Evolutionary conservation across 129 eudicot species (phyloP), one percentile per base, ranked within the genome.

Genomic region (Logfia minima): DNA sequence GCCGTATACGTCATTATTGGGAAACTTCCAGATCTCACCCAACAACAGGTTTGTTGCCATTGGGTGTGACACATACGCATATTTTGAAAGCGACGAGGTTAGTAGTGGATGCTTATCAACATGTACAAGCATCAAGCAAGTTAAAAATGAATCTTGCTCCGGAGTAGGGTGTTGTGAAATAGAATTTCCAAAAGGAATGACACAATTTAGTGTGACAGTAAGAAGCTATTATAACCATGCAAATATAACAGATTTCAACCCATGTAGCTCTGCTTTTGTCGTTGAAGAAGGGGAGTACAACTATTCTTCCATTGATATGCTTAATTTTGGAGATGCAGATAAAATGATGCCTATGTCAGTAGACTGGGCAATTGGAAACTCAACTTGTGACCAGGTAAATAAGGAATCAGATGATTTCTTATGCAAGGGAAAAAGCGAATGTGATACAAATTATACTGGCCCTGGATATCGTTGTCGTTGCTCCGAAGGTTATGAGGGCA

Each of bases 321-420:
- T n/a, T n/a, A n/a, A n/a, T n/a, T n/a, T n/a, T n/a, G n/a, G n/a
- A n/a, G n/a, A n/a, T n/a, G n/a, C n/a, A n/a, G n/a, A n/a, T n/a
- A n/a, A n/a, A n/a, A 66, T 0, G 80, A 63, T 84, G 81, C 85
- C 88, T 0, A 37, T 77, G 59, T 61, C 77, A 48, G 83, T 80
- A 9, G 88, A 84, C 8, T 84, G 88, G 88, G 83, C 71, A 7
- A 72, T 84, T 13, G 83, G 85, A n/a, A 23, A 84, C 48, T 8
- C 0, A n/a, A 58, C 56, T 41, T 84, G 80, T 63, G 67, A 56
- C 0, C 14, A 0, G n/a, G 85, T 65, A 28, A 35, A 23, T 0
- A 23, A 0, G 24, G 24, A 23, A 23, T 23, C 4, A 3, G 17
- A 21, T 3, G 4, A 5, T 10, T 74, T 55, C 68, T 68, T 43